Conservation (phyloP, 495 filamentous ascomycete genomes). For the Penicillium riverlandense region DNA sequence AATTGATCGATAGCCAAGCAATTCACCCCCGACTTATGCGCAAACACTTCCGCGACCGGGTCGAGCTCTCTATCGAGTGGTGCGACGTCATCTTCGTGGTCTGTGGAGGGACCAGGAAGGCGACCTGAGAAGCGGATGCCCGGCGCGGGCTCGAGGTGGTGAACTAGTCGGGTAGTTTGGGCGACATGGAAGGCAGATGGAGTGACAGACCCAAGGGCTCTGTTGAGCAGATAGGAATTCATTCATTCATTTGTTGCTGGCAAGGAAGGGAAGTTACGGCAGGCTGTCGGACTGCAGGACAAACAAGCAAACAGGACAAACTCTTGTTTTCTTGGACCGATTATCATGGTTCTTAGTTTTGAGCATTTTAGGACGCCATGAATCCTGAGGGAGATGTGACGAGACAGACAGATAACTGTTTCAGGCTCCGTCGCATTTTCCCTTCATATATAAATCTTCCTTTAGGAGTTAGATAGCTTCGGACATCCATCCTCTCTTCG, state of each 20-base stretch:
- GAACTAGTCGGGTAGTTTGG: constrained; percentile 53
- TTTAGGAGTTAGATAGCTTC: no score
- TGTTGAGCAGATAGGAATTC: constrained; percentile 71
- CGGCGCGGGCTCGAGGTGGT: constrained; percentile 53
- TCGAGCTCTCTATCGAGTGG: constrained; percentile 11
- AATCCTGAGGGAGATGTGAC: background rate
- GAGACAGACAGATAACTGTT: background rate
- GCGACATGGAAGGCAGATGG: constrained; percentile 55
- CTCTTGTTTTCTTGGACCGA: no score
- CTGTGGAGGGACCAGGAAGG: constrained; percentile 21
- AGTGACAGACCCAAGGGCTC: constrained; percentile 56
- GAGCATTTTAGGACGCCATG: no score
- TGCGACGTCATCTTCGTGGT: constrained; percentile 6
- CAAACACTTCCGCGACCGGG: constrained; percentile 36
- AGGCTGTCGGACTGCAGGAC: no score
- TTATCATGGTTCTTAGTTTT: no score
- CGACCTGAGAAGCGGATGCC: constrained; percentile 61
- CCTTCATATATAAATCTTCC: no score
- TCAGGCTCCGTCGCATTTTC: no score
- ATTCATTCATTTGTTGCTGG: constrained; percentile 48
- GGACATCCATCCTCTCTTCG: no score
- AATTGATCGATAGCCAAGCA: constrained; percentile 68
- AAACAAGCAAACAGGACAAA: no score
- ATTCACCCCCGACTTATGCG: constrained; percentile 71
- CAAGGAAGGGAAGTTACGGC: no score